Conservation (phyloP, 148 eudicot species). For the Arbutus unedo region DNA sequence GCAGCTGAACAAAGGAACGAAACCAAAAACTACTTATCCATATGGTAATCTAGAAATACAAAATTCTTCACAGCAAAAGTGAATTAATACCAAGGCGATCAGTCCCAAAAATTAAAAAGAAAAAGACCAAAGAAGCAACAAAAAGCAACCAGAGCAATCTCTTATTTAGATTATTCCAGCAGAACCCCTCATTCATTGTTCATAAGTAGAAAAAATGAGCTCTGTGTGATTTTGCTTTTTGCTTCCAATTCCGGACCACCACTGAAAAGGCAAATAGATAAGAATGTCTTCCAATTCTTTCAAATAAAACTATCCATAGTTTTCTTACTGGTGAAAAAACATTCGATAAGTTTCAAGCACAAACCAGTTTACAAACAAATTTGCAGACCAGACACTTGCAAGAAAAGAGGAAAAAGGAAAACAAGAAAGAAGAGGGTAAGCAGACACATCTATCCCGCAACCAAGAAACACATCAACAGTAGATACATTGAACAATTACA, state of each 20-base stretch:
- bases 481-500: background rate
- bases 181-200: background rate
- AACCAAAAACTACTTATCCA: constrained; percentile 22
- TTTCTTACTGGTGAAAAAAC: background rate
- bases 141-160: background rate
- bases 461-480: background rate
- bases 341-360: background rate
- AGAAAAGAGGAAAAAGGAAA: background rate
- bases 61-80: constrained; percentile 2
- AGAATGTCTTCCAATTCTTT: background rate
- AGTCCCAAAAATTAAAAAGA: background rate
- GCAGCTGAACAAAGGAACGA: constrained; percentile 5
- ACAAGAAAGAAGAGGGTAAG: background rate
- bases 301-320: background rate
- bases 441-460: background rate
- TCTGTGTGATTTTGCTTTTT: background rate
- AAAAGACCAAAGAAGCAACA: background rate
- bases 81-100: background rate
- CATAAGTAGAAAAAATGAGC: background rate
- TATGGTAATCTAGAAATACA: background rate
- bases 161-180: background rate
- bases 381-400: background rate
- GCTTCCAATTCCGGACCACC: background rate
- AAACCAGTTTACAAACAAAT: background rate
- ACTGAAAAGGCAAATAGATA: background rate